Evolutionary conservation across 2,329 filamentous ascomycete genomes (phyloP).

Genomic region (Cytospora piceae): DNA sequence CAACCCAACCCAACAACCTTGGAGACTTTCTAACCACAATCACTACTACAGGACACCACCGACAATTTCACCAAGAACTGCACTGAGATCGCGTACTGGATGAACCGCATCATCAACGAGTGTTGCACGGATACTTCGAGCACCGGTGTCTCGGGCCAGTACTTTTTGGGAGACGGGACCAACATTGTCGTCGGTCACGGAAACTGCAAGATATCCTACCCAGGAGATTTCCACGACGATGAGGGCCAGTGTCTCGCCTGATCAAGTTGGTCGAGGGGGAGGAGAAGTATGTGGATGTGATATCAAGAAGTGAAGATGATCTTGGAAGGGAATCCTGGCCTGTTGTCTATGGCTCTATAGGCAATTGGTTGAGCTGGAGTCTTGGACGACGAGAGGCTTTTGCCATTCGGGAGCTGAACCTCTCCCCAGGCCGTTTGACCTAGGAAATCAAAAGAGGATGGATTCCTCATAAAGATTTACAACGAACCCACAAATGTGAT

Average conservation of each 20-base stretch:
- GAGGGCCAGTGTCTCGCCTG: background rate
- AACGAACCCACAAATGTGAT: too few relatives aligned
- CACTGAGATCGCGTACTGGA: background rate
- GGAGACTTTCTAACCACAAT: background rate
- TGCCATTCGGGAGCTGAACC: too few relatives aligned
- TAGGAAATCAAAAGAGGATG: too few relatives aligned
- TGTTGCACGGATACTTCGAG: background rate
- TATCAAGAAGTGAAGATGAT: background rate
- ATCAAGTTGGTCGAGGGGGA: background rate
- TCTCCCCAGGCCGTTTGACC: too few relatives aligned
- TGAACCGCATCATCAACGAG: slow-evolving; percentile 1
- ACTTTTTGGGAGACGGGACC: background rate
- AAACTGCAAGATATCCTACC: background rate
- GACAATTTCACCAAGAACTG: background rate
- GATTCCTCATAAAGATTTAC: too few relatives aligned
- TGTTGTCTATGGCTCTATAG: too few relatives aligned
- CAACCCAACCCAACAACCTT: too few relatives aligned
- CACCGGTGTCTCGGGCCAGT: background rate
- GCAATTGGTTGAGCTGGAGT: too few relatives aligned
- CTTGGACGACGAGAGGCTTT: too few relatives aligned
- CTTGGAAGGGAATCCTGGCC: background rate
- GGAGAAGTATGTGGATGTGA: too few relatives aligned
- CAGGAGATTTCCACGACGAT: background rate
- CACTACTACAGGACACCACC: background rate
- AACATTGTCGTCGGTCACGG: slow-evolving; percentile 3